Percentiles rank a stretch among this genome's conserved stretches.
These are phyloP conservation scores for Cucurbita ficifolia DNA, from an alignment of 306 rosid species.

Conservation along the genomic window DNA sequence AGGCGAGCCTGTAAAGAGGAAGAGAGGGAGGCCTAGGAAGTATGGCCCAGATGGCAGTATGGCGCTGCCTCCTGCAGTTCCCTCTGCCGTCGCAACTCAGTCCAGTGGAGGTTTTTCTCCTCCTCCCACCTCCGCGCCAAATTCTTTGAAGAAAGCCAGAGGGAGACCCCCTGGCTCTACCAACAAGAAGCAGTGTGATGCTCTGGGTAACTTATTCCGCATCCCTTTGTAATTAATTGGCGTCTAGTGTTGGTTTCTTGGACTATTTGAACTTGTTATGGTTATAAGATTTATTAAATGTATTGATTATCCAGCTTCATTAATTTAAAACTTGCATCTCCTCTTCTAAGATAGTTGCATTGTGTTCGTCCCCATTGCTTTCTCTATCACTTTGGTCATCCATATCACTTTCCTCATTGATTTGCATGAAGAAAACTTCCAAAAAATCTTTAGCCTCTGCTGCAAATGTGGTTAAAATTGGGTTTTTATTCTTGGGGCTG, in stretches of 20 bases:
- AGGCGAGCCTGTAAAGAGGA: slow-evolving; percentile 20
- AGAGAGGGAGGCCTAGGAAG: slow-evolving; percentile 50
- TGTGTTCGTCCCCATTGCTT: background rate
- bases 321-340: background rate
- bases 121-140: background rate
- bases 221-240: background rate
- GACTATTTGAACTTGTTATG: background rate
- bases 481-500: background rate
- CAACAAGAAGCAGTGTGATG: slow-evolving; percentile 13
- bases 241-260: background rate
- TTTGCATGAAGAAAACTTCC: background rate
- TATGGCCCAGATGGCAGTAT: slow-evolving; percentile 29
- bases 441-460: background rate
- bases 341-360: background rate
- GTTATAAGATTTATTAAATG: background rate
- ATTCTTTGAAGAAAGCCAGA: slow-evolving; percentile 20
- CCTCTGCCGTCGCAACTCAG: background rate
- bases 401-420: background rate
- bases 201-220: background rate
- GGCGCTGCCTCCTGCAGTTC: slow-evolving; percentile 7
- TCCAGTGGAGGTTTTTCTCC: slow-evolving; percentile 15
- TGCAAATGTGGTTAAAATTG: background rate
- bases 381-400: background rate
- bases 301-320: background rate
- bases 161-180: slow-evolving; percentile 51